These are phyloP conservation scores for Yarrowia sp. DNA, from an alignment of 805 yeast species.

Conservation along the genomic window DNA sequence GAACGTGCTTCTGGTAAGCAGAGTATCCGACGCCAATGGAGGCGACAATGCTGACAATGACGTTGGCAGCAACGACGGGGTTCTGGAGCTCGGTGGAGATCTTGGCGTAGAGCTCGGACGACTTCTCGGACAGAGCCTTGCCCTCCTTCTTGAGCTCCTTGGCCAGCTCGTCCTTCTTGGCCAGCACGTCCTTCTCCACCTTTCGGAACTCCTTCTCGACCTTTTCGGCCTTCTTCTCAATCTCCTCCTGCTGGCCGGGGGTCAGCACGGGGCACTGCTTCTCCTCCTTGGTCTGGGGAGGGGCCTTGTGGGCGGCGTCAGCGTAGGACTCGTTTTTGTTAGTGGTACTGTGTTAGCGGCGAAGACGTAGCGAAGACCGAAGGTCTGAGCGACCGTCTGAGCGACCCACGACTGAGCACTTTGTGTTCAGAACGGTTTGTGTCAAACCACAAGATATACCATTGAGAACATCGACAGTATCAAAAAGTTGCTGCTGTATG, in stretches of 20 bases:
- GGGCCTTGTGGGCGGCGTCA: constrained; percentile 27
- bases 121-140: constrained; percentile 28
- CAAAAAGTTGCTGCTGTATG: no score
- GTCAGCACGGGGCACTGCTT: constrained; percentile 14
- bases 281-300: constrained; percentile 22
- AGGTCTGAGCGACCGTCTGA: no score
- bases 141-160: constrained; percentile 35
- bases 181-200: constrained; percentile 36
- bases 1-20: constrained; percentile 25
- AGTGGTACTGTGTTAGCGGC: not conserved
- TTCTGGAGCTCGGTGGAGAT: constrained; percentile 30
- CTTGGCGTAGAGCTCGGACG: constrained; percentile 15
- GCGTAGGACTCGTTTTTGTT: constrained; percentile 27
- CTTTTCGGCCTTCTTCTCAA: constrained; percentile 22
- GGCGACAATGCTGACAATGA: constrained; percentile 29
- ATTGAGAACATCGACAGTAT: no score
- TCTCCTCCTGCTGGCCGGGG: constrained; percentile 22
- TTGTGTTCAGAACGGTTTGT: not conserved
- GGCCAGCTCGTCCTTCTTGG: constrained; percentile 36
- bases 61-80: constrained; percentile 32
- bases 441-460: no score
- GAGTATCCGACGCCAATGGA: constrained; percentile 28
- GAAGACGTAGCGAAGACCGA: no score
- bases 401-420: no score
- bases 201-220: constrained; percentile 26